phyloP scores from a whole-genome alignment of 169 alveolate genomes.

The Plasmodium fragile region DNA sequence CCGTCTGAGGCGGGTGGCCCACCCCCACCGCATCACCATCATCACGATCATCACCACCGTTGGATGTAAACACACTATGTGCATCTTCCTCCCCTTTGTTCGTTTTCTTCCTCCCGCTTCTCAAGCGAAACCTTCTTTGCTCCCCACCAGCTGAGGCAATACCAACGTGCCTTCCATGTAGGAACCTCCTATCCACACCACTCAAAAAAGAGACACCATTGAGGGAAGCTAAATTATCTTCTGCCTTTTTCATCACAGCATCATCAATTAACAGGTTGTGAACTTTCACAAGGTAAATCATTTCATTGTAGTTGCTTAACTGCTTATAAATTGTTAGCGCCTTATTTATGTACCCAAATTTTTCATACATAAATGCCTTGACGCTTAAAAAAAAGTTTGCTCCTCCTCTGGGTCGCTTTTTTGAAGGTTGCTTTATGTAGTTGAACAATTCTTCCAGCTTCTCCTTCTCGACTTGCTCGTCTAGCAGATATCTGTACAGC shows the following conservation, averaged over 20 bases:
- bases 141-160: background rate
- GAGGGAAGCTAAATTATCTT: background rate
- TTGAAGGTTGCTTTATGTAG: background rate
- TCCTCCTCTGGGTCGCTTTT: background rate
- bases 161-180: background rate
- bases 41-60: background rate
- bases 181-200: background rate
- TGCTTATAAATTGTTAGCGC: conserved; percentile 6
- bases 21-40: background rate
- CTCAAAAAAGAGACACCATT: background rate
- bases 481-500: conserved; percentile 27
- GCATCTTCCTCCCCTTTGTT: background rate
- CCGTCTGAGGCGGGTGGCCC: background rate
- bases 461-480: conserved; percentile 14
- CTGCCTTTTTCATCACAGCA: conserved; percentile 5
- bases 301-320: conserved; percentile 7
- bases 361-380: conserved; percentile 31
- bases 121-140: background rate
- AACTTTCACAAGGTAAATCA: conserved; percentile 5
- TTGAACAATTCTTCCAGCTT: conserved; percentile 10
- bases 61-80: background rate
- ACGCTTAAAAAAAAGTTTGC: background rate
- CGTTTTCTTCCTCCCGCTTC: background rate
- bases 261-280: conserved; percentile 26
- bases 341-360: conserved; percentile 27